Base-by-base conservation (phyloP, 352 stramenopile genomes). In the Phytopythium oedochilum region DNA sequence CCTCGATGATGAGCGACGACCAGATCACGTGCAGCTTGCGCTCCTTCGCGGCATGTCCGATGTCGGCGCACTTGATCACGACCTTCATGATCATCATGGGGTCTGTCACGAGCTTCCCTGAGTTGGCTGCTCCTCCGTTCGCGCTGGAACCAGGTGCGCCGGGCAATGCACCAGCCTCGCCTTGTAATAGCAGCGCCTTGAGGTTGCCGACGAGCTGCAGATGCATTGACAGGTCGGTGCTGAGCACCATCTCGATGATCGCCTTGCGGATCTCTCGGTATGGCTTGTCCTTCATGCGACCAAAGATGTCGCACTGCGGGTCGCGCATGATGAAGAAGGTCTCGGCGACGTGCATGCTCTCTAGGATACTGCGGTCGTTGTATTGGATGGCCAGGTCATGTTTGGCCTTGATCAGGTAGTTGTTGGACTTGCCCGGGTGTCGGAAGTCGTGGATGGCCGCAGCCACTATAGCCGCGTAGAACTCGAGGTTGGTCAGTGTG, bases 1-100 rank as follows among this genome's bases (percentile, higher is more conserved):
- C 96, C 52, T 97, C 84, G 49, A 97, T 89, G 48, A 98, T 96
- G 31, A 96, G 74, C 46, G 91, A 84, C 8, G 88, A 89, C 94
- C 94, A 99, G 58, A 94, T 81, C 53, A 91, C 84, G 49, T 94
- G 79, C 34, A 98, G 58, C 32, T 75, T 72, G 28, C 75, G 82
- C 36, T 89, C 77, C 70, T 97, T 96, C 32, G 86, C 77, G 23
- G 88, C 88, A 64, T 98, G 96, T 17, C 87, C 96, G 40, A 98
- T 94, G 68, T 98, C 94, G 2, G 94, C 87, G 52, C 86, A 87
- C 61, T 96, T 94, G 61, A 96, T 91, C 52, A 92, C 79, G 43
- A 90, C 74, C 39, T 93, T 92, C 75, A 93, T 89, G 51, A 96
- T 85, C 70, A 93, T 90, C 78, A 94, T 91, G 8, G 79, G 79